Conservation (phyloP, 768 basidiomycete genomes). For the Pleurotus djamor region DNA sequence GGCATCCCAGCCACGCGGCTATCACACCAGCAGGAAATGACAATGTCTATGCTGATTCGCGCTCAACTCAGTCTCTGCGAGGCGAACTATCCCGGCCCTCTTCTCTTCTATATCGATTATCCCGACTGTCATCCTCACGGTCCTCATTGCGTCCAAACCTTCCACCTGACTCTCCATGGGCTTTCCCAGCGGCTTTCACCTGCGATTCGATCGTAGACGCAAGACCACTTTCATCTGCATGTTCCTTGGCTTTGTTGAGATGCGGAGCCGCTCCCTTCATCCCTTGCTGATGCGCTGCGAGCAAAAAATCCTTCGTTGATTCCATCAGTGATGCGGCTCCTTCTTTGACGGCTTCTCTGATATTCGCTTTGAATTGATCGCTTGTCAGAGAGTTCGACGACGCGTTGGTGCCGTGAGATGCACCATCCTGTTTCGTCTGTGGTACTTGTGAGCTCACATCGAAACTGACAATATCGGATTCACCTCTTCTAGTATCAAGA, state of each 20-base stretch:
- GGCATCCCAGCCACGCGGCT: too few species aligned
- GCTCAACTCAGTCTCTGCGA: too few species aligned
- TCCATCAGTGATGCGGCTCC: not conserved
- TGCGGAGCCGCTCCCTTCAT: slow-evolving; percentile 2
- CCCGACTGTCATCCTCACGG: too few species aligned
- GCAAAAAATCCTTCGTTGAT: not conserved
- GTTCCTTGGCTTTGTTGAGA: not conserved
- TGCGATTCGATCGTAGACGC: not conserved
- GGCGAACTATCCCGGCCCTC: too few species aligned
- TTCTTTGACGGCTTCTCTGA: not conserved
- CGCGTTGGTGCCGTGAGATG: not conserved
- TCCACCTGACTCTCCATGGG: too few species aligned
- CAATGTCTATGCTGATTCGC: too few species aligned
- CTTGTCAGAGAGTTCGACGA: not conserved
- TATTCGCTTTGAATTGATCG: slow-evolving; percentile 6
- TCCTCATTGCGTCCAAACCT: too few species aligned
- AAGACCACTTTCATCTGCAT: not conserved
- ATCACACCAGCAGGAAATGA: too few species aligned
- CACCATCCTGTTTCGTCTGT: not conserved
- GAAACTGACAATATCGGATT: too few species aligned
- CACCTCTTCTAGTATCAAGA: too few species aligned
- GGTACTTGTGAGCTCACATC: too few species aligned
- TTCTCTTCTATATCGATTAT: too few species aligned
- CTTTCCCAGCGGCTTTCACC: not conserved
- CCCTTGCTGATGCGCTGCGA: not conserved